A percentile compares a stretch with the other conserved stretches of the same genome.
phyloP scores from a whole-genome alignment of 805 yeast species.

The Candida qinlingensis region DNA sequence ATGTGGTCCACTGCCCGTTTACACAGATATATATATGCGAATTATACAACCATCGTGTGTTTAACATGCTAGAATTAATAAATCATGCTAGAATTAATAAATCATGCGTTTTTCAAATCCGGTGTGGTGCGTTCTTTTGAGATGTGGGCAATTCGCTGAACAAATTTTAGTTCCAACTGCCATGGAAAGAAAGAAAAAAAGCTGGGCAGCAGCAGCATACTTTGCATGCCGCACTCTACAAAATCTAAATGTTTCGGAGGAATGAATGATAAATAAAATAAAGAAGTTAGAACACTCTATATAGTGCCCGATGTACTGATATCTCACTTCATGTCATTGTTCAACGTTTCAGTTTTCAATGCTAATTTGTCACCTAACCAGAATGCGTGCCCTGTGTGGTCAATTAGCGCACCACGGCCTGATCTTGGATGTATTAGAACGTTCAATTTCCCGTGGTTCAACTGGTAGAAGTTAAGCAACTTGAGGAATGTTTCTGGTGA shows the following conservation, averaged over 20 bases:
- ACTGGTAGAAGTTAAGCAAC: conserved; percentile 45
- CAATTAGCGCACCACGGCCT: conserved; percentile 33
- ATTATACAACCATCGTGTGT: neutral
- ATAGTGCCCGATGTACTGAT: neutral
- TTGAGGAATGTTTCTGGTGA: conserved; percentile 39
- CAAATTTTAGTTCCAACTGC: neutral
- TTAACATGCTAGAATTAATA: neutral
- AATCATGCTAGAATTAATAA: neutral
- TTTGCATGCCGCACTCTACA: too few species aligned
- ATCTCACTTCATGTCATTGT: neutral
- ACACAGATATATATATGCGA: too few species aligned
- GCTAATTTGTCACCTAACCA: conserved; percentile 48
- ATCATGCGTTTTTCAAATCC: neutral
- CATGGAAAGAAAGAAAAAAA: too few species aligned
- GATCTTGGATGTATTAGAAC: conserved; percentile 52
- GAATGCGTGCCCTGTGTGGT: conserved; percentile 50
- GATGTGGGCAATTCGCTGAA: neutral
- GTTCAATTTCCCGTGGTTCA: conserved; percentile 45
- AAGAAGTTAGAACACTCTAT: too few species aligned
- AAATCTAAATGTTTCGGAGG: too few species aligned
- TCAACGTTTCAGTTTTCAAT: conserved; percentile 11
- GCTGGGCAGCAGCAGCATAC: too few species aligned
- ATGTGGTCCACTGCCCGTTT: too few species aligned
- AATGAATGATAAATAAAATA: neutral
- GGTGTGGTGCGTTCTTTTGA: neutral